A percentile compares a stretch with the other conserved stretches of the same genome.
Conservation (phyloP, 2,329 filamentous ascomycete species). For the Zymoseptoria crescenta region DNA sequence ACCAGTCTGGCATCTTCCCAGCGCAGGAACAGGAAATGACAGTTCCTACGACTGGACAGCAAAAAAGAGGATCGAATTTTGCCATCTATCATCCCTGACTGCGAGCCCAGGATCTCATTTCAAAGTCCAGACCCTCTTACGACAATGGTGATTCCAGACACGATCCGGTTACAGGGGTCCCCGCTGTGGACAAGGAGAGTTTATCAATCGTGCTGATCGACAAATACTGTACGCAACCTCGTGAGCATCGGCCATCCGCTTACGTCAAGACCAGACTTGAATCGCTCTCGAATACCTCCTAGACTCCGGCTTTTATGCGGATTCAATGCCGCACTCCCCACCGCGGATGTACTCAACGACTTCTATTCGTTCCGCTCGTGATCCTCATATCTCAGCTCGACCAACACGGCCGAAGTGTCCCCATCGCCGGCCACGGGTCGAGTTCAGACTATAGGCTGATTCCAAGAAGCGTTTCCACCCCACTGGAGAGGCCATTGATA, state of each 20-base stretch:
- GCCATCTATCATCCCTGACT: background rate
- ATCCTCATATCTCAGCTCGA: too few relatives aligned
- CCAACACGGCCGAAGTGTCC: too few relatives aligned
- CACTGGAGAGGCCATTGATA: too few relatives aligned
- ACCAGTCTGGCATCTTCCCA: background rate
- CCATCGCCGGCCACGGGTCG: too few relatives aligned
- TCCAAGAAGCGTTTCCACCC: too few relatives aligned
- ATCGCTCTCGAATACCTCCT: too few relatives aligned
- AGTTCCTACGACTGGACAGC: background rate
- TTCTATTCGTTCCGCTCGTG: too few relatives aligned
- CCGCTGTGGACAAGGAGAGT: background rate
- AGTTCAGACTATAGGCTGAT: too few relatives aligned
- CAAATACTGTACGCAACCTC: background rate
- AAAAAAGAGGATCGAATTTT: background rate
- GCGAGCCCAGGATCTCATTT: background rate
- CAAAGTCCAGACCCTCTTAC: background rate
- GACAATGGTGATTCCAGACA: background rate
- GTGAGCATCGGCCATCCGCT: background rate
- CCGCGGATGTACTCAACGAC: too few relatives aligned
- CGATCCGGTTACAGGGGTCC: background rate
- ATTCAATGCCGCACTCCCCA: too few relatives aligned
- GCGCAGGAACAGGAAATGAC: background rate
- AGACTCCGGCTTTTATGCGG: too few relatives aligned
- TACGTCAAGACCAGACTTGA: too few relatives aligned
- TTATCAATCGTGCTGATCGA: background rate